Percentiles rank a stretch among this genome's conserved stretches.
Evolutionary conservation across 2,329 filamentous ascomycete species (phyloP).

Genomic region (Dendryphion nanum): DNA sequence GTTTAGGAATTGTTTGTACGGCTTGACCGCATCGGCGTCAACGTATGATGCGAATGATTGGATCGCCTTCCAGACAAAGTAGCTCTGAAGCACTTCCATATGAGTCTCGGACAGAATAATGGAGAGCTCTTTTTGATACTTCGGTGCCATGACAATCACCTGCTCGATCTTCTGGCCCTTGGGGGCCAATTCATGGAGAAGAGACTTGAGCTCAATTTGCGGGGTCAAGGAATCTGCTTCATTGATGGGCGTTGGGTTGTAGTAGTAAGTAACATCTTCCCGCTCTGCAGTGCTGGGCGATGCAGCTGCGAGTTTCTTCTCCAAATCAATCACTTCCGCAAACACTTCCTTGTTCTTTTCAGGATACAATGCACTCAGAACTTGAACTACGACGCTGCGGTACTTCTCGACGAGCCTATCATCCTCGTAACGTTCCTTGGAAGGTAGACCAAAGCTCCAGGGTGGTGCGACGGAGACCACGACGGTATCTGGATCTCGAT

Average conservation of each 20-base stretch:
- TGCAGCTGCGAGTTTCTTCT: constrained; percentile 60
- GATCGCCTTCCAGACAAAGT: constrained; percentile 64
- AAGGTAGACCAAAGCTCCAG: constrained; percentile 46
- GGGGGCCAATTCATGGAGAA: constrained; percentile 56
- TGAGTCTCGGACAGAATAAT: constrained; percentile 55
- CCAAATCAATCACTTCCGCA: constrained; percentile 48
- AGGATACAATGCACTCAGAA: constrained; percentile 20
- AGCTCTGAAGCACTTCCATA: constrained; percentile 58
- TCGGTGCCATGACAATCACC: constrained; percentile 59
- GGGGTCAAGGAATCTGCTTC: constrained; percentile 58
- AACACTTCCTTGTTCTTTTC: constrained; percentile 34
- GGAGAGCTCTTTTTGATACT: constrained; percentile 60
- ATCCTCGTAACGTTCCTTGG: constrained; percentile 37
- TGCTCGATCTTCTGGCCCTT: constrained; percentile 50
- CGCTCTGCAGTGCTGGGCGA: constrained; percentile 59
- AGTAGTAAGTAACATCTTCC: constrained; percentile 64
- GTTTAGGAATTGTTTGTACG: constrained; percentile 61
- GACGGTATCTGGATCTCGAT: constrained; percentile 56
- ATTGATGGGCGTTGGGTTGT: constrained; percentile 61
- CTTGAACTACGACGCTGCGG: constrained; percentile 20
- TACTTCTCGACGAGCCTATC: constrained; percentile 32
- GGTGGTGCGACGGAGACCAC: constrained; percentile 49
- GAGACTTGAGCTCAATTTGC: constrained; percentile 52
- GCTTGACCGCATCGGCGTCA: constrained; percentile 59
- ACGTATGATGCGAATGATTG: constrained; percentile 53